Conservation (phyloP, 2,329 filamentous ascomycete species). For the Trichophyton mentagrophytes region DNA sequence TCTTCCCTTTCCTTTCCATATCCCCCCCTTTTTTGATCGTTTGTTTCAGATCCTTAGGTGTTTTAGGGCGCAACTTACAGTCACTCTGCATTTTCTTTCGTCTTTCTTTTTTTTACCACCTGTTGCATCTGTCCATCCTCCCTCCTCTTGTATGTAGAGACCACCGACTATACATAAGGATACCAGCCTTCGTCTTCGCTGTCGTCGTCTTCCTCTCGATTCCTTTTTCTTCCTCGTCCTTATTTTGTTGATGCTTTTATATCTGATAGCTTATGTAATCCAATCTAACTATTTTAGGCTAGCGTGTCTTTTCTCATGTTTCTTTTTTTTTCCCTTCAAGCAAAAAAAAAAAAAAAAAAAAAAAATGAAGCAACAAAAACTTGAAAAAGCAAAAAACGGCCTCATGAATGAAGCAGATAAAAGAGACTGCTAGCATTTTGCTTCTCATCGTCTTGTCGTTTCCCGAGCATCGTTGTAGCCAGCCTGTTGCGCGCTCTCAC, state of each 20-base stretch:
- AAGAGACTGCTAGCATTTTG: neutral
- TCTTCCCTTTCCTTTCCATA: neutral
- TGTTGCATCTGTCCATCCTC: neutral
- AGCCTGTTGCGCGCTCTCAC: neutral
- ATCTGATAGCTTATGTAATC: neutral
- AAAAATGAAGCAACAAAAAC: neutral
- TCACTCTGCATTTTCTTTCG: neutral
- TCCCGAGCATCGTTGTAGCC: neutral
- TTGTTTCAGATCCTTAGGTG: neutral
- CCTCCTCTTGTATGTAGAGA: neutral
- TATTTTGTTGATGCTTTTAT: neutral
- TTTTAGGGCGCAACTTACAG: constrained; percentile 3
- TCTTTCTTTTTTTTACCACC: neutral
- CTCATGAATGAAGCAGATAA: neutral
- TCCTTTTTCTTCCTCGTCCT: too few species aligned
- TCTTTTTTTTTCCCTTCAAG: neutral
- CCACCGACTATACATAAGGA: neutral
- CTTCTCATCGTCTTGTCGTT: neutral
- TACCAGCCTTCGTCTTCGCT: neutral
- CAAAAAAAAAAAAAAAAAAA: neutral
- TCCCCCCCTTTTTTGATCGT: neutral
- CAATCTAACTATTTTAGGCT: neutral
- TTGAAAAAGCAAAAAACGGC: neutral
- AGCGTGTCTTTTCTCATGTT: neutral
- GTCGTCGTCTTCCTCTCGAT: neutral